These are phyloP conservation scores for Annulohypoxylon bovei DNA, from an alignment of 495 filamentous ascomycete species.

Conservation along the genomic window DNA sequence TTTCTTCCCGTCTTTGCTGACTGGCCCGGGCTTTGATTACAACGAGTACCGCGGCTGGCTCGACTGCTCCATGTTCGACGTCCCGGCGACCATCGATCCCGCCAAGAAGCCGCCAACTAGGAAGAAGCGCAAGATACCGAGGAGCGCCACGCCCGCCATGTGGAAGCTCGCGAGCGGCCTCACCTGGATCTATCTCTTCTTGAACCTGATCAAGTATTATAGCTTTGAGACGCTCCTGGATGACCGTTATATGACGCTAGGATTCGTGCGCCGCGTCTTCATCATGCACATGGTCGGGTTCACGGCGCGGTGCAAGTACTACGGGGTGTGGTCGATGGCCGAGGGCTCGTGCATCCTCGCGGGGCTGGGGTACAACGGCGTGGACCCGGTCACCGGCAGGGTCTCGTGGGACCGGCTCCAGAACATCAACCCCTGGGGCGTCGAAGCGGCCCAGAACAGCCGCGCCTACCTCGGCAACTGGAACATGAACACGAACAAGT, in stretches of 20 bases:
- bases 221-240: conserved; percentile 67
- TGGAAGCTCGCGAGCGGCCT: conserved; percentile 77
- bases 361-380: conserved; percentile 92
- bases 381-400: conserved; percentile 82
- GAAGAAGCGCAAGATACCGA: conserved; percentile 93
- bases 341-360: conserved; percentile 95
- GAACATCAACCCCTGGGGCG: conserved; percentile 82
- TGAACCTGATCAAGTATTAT: conserved; percentile 77
- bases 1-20: conserved; percentile 92
- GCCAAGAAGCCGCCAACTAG: conserved; percentile 83
- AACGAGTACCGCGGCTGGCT: conserved; percentile 92
- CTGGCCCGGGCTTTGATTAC: conserved; percentile 92
- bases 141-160: conserved; percentile 85
- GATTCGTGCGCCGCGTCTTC: conserved; percentile 76
- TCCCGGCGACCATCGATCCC: conserved; percentile 80
- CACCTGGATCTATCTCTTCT: conserved; percentile 80
- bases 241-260: conserved; percentile 69
- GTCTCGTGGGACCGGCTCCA: conserved; percentile 89
- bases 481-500: conserved; percentile 99
- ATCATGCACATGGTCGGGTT: conserved; percentile 84
- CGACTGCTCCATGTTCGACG: conserved; percentile 91
- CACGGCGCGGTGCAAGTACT: conserved; percentile 87
- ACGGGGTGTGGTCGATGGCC: conserved; percentile 91
- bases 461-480: conserved; percentile 87
- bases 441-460: conserved; percentile 91